These are phyloP conservation scores for Pleomassaria siparia DNA, from an alignment of 2,329 filamentous ascomycete genomes.

Conservation along the genomic window DNA sequence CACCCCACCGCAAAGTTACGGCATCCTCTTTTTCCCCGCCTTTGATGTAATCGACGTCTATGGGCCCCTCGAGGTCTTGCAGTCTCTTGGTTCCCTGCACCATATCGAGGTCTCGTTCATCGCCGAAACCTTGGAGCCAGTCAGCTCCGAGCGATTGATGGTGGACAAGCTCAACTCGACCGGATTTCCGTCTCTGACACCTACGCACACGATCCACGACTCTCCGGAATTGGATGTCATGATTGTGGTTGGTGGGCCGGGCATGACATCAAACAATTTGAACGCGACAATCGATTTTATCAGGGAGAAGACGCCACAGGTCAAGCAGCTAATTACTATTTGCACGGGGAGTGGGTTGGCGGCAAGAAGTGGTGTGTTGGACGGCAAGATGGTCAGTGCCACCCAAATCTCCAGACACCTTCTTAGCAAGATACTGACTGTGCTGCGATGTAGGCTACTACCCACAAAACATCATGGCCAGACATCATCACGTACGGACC, in stretches of 20 bases:
- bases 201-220: constrained; percentile 57
- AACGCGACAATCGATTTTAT: constrained; percentile 51
- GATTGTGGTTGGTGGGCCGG: constrained; percentile 64
- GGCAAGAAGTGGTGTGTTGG: constrained; percentile 60
- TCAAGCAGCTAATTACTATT: constrained; percentile 62
- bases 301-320: constrained; percentile 46
- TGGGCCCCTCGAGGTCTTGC: constrained; percentile 47
- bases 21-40: constrained; percentile 20
- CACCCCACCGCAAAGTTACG: constrained; percentile 19
- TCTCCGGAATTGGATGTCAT: constrained; percentile 61
- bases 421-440: background rate
- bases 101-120: constrained; percentile 25
- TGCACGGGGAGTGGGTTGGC: constrained; percentile 64
- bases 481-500: constrained; percentile 49
- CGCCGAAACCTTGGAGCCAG: constrained; percentile 20
- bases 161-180: constrained; percentile 23
- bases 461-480: constrained; percentile 46
- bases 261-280: constrained; percentile 40
- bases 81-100: constrained; percentile 14
- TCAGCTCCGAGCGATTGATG: constrained; percentile 13
- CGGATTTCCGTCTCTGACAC: constrained; percentile 42
- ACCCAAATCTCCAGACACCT: background rate
- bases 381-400: constrained; percentile 53
- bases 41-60: constrained; percentile 19
- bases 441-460: constrained; percentile 15